These are phyloP conservation scores for Vaccinium macrocarpon DNA, from an alignment of 148 eudicot species.

Conservation along the genomic window DNA sequence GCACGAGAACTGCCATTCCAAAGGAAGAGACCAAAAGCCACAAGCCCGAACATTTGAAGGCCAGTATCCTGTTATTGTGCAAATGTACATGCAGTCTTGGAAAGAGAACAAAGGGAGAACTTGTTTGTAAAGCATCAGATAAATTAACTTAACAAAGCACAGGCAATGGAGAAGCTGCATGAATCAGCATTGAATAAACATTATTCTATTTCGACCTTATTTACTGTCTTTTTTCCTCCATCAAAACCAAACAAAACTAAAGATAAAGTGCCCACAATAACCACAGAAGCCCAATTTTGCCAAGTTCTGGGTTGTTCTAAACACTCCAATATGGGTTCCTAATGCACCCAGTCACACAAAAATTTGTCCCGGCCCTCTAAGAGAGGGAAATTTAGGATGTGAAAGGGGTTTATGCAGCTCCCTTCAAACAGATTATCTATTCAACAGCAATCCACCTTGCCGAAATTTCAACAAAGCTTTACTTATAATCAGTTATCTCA, in stretches of 20 bases:
- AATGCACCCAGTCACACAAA: background rate
- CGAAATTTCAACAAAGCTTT: background rate
- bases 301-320: background rate
- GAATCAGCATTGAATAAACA: background rate
- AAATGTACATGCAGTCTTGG: background rate
- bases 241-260: background rate
- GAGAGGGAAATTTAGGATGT: background rate
- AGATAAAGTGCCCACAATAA: background rate
- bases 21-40: slow-evolving; percentile 94
- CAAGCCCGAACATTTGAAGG: slow-evolving; percentile 72
- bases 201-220: background rate
- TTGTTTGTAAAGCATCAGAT: background rate
- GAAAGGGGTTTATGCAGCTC: background rate
- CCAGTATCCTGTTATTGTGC: slow-evolving; percentile 62
- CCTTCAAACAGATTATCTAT: background rate
- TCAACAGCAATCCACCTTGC: background rate
- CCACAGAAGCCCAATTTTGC: background rate
- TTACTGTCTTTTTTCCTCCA: background rate
- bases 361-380: background rate
- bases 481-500: background rate
- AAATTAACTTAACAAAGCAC: slow-evolving; percentile 1
- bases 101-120: background rate
- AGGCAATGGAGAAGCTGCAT: slow-evolving; percentile 1
- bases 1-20: slow-evolving; percentile 89
- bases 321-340: background rate